Percentiles rank a stretch among this genome's conserved stretches.
phyloP scores from a whole-genome alignment of 2,329 filamentous ascomycete species.

The Neurospora crassa region DNA sequence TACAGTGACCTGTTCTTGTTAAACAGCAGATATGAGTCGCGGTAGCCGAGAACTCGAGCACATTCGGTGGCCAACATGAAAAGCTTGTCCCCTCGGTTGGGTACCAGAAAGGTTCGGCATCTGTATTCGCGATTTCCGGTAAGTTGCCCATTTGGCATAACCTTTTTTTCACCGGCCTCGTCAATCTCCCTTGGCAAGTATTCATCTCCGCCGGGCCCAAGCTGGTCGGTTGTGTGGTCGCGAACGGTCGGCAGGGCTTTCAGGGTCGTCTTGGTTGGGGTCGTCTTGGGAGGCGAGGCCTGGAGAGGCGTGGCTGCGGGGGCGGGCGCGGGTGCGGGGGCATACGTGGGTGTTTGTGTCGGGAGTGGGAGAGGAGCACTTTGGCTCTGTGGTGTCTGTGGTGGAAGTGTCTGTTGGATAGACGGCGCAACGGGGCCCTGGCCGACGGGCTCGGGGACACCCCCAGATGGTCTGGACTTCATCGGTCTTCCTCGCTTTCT shows the following conservation, averaged over 20 bases:
- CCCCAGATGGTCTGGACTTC: slow-evolving; percentile 45
- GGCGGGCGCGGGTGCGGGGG: slow-evolving; percentile 29
- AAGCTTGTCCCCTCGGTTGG: slow-evolving; percentile 81
- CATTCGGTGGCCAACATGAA: slow-evolving; percentile 99
- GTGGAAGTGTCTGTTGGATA: slow-evolving; percentile 24
- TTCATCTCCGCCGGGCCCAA: slow-evolving; percentile 82
- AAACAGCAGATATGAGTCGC: slow-evolving; percentile 96
- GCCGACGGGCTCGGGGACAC: slow-evolving; percentile 47
- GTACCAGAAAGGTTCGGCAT: slow-evolving; percentile 88
- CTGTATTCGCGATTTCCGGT: slow-evolving; percentile 79
- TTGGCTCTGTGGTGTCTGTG: slow-evolving; percentile 42
- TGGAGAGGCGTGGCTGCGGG: slow-evolving; percentile 30
- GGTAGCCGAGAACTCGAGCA: slow-evolving; percentile 83
- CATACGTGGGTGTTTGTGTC: slow-evolving; percentile 45
- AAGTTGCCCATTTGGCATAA: slow-evolving; percentile 71
- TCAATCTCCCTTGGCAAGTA: slow-evolving; percentile 92
- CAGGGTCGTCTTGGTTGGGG: slow-evolving; percentile 72
- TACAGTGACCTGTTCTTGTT: slow-evolving; percentile 96
- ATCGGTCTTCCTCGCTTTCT: slow-evolving; percentile 54
- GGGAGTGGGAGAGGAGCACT: slow-evolving; percentile 25
- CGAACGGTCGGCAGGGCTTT: slow-evolving; percentile 93
- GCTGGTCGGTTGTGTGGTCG: slow-evolving; percentile 94
- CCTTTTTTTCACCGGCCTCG: slow-evolving; percentile 89
- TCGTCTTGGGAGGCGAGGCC: slow-evolving; percentile 62
- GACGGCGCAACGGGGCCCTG: slow-evolving; percentile 37